Base-by-base conservation (phyloP, 176 grass and related monocot species). In the Alloteropsis semialata region DNA sequence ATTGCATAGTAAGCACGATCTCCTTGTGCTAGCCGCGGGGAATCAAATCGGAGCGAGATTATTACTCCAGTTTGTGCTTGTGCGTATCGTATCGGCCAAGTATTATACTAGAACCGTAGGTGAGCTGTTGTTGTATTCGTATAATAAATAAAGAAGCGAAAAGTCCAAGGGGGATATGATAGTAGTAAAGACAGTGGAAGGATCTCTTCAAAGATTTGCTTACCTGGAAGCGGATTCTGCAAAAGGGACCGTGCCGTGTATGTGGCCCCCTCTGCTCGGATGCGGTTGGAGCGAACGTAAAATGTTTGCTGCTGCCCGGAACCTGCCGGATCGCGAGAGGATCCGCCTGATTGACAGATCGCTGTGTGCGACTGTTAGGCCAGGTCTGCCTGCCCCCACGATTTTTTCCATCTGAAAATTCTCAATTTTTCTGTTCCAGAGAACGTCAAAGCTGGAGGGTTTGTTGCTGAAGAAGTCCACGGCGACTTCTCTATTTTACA, bases 181-280 rank as follows among this genome's bases (percentile, higher is more conserved):
- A 66, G 76, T n/a, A n/a, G n/a, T 74, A 36, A 37, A 49, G 18
- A 66, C 79, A 67, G 74, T 33, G 66, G 48, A 74, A 86, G 79
- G 84, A 86, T 90, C 84, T 86, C 38, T 61, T 24, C 38, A 38
- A 44, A 87, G 74, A 86, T 90, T 50, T 86, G 84, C 84, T 79
- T 83, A 87, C 84, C 88, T 79, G 74, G 80, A 3, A 16, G 41
- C 32, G 51, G 83, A 90, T 86, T 87, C 84, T 79, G 82, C 77
- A 68, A 57, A 50, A 74, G 81, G 15, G 85, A 69, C 69, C 14
- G 33, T 49, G 39, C 79, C 34, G 21, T 73, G 65, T 51, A 72
- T 65, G 36, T 64, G 73, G n/a, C n/a, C n/a, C n/a, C n/a, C n/a
- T n/a, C n/a, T n/a, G n/a, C n/a, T n/a, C n/a, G n/a, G n/a, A n/a